These are phyloP conservation scores for Colletotrichum cereale DNA, from an alignment of 2,329 filamentous ascomycete species.

Conservation along the genomic window DNA sequence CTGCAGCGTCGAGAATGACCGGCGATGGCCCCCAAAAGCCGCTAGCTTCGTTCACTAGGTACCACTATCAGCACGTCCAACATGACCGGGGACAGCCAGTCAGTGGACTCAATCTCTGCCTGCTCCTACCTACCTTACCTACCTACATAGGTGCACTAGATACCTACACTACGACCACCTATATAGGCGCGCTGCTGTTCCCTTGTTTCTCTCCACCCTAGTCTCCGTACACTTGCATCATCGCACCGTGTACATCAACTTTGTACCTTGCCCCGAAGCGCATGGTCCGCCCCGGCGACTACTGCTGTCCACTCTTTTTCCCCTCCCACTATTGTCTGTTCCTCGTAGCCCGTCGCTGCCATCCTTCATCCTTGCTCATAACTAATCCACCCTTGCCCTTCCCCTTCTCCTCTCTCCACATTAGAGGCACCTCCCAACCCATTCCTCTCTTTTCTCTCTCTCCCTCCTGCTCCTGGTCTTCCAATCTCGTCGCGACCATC, in stretches of 20 bases:
- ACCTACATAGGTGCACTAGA: background rate
- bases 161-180: too few relatives aligned
- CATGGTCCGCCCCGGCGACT: conserved; percentile 36
- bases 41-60: conserved; percentile 21
- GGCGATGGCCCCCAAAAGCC: conserved; percentile 38
- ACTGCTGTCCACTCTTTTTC: conserved; percentile 31
- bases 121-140: background rate
- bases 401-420: conserved; percentile 41
- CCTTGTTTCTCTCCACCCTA: background rate
- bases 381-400: conserved; percentile 38
- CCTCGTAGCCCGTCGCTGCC: conserved; percentile 21
- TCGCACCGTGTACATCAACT: conserved; percentile 11
- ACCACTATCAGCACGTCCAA: background rate
- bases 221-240: background rate
- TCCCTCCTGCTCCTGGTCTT: conserved; percentile 40
- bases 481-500: conserved; percentile 40
- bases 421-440: conserved; percentile 42
- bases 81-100: conserved; percentile 10
- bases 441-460: conserved; percentile 43
- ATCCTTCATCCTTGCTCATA: conserved; percentile 40
- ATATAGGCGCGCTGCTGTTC: background rate
- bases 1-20: conserved; percentile 34
- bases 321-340: conserved; percentile 26
- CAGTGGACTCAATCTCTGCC: background rate
- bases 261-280: conserved; percentile 27